Base-by-base conservation (phyloP, 2,329 filamentous ascomycete genomes). In the Neospermospora avenae region DNA sequence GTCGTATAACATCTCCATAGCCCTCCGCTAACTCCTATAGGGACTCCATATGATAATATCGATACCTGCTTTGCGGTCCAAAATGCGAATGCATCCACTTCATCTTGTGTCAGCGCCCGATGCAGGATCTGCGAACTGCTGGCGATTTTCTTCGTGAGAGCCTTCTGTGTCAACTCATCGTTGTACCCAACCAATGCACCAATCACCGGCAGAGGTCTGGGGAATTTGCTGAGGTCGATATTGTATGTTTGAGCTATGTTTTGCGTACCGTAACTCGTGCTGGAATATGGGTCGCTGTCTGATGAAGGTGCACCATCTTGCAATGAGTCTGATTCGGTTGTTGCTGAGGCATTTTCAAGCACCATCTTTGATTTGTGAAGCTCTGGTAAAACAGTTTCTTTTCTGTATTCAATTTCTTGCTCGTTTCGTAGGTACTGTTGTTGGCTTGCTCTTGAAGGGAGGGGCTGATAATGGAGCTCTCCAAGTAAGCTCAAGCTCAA, bases 221-320 rank as follows among this genome's bases (percentile, higher is more conserved):
- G 67, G n/a, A 71, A 48, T n/a, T 57, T 63, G 14, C 52, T 53
- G 5, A 16, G 18, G 51, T 70, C 64, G 49, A 69, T 59, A 1
- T 58, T 54, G 18, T 65, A 67, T 2, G 37, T 51, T 20, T 31
- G 24, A 31, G 34, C 31, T 51, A 35, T 20, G 18, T 16, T 51
- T 18, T 51, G 48, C 10, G 7, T 31, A 18, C 31, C 16, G 48
- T 28, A 37, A 42, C 55, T 44, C 25, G 54, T n/a, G 24, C 39
- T 53, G 34, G 57, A 53, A 51, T 71, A 72, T 8, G 69, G 64
- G 54, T 72, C 70, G 51, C 45, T 28, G 55, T 71, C 69, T 37
- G 68, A 68, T 8, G 64, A 39, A 31, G 70, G 70, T 44, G 63
- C 57, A 18, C 45, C 54, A 34, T 71, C 68, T 35, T 61, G 48